These are phyloP conservation scores for Fomitopsis serialis DNA, from an alignment of 768 basidiomycete genomes.

Conservation along the genomic window DNA sequence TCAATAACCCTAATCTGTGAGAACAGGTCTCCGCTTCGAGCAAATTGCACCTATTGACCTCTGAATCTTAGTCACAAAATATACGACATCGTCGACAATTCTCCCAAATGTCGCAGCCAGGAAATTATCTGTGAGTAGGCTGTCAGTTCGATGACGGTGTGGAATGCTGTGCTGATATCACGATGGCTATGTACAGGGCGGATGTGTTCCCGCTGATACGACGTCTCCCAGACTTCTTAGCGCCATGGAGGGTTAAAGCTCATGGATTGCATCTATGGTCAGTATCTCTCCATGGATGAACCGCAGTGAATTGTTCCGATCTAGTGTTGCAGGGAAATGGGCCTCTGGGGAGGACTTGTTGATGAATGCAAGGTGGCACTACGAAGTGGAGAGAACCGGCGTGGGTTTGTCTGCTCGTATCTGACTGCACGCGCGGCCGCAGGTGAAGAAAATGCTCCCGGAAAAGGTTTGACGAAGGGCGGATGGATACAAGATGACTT, in stretches of 20 bases:
- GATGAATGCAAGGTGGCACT: not conserved
- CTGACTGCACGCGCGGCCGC: slow-evolving; percentile 14
- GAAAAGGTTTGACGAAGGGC: slow-evolving; percentile 22
- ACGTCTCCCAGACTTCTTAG: slow-evolving; percentile 21
- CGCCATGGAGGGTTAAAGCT: slow-evolving; percentile 22
- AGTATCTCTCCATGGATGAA: not conserved
- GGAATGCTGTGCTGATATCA: not conserved
- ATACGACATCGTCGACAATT: slow-evolving; percentile 22
- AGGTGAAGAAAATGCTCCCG: slow-evolving; percentile 19
- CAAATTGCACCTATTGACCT: not conserved
- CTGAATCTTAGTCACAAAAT: slow-evolving; percentile 17
- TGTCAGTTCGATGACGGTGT: not conserved
- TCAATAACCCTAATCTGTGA: not conserved
- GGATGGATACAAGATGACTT: slow-evolving; percentile 26
- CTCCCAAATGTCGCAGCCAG: slow-evolving; percentile 19
- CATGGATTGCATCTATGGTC: slow-evolving; percentile 24
- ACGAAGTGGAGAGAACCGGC: not conserved
- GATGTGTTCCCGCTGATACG: slow-evolving; percentile 24
- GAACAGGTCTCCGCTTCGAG: not conserved
- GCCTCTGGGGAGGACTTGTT: not conserved
- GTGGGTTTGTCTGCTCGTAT: not conserved
- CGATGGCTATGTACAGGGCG: not conserved
- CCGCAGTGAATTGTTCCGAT: not conserved
- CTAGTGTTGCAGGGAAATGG: slow-evolving; percentile 1
- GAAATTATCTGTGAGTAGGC: slow-evolving; percentile 19